Evolutionary conservation across 768 basidiomycete species (phyloP).

Genomic region (Lentinula lateritia): DNA sequence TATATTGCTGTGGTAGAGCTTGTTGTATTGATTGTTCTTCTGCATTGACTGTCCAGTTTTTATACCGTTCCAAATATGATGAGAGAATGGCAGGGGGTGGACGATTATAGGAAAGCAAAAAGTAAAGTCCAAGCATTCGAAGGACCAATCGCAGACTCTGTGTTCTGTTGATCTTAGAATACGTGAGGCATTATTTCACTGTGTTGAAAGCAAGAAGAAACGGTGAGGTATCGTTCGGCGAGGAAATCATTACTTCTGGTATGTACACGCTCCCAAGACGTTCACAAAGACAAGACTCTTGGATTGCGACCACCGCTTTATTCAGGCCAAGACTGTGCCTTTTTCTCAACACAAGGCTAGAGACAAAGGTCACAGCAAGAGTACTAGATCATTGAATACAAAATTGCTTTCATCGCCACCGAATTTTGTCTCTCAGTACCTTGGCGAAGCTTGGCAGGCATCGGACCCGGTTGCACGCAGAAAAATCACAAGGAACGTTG

Average conservation of each 20-base stretch:
- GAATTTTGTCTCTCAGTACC: no score
- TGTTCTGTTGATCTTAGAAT: conserved; percentile 32
- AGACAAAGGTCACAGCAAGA: no score
- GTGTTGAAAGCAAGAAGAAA: background rate
- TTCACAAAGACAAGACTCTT: background rate
- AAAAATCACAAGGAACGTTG: no score
- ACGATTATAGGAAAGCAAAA: no score
- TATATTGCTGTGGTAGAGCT: no score
- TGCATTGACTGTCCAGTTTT: background rate
- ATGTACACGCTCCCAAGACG: background rate
- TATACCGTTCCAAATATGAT: background rate
- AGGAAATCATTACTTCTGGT: background rate
- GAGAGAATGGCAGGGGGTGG: no score
- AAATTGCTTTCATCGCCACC: no score
- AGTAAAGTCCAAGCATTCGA: conserved; percentile 21
- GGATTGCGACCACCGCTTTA: background rate
- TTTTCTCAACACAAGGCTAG: background rate
- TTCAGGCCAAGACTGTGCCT: background rate
- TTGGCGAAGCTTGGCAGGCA: no score
- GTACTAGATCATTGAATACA: no score
- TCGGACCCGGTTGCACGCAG: no score
- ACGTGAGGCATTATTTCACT: conserved; percentile 18
- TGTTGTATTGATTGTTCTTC: background rate
- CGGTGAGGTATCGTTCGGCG: background rate
- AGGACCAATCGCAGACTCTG: conserved; percentile 36